A percentile compares a stretch with the other conserved stretches of the same genome.
phyloP scores from a whole-genome alignment of 768 basidiomycete genomes.

The Strobilomyces echinocephalus region DNA sequence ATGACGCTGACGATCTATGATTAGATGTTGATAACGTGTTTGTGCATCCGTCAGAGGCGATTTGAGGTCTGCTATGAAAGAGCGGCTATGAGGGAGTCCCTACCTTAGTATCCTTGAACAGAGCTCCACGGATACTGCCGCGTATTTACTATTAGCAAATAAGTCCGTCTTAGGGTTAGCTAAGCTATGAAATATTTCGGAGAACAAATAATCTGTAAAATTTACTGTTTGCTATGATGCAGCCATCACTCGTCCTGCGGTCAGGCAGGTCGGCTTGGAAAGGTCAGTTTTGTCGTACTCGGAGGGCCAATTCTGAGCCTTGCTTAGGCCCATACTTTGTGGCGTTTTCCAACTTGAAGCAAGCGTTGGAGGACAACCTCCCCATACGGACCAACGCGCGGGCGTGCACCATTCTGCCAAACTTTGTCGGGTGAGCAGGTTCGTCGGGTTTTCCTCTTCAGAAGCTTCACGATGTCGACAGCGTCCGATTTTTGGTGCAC shows the following conservation, averaged over 20 bases:
- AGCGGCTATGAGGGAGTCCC: no score
- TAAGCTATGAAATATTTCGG: not conserved
- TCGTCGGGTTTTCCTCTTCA: not conserved
- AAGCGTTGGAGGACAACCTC: conserved; percentile 75
- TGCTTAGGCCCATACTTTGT: conserved; percentile 86
- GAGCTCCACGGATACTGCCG: no score
- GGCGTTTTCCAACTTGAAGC: conserved; percentile 81
- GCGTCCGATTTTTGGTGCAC: conserved; percentile 87
- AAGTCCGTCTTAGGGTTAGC: not conserved
- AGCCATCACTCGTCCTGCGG: conserved; percentile 52
- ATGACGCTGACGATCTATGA: not conserved
- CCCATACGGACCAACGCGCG: conserved; percentile 86
- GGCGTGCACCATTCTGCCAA: conserved; percentile 89
- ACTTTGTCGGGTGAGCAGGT: conserved; percentile 81
- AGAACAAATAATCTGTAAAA: not conserved
- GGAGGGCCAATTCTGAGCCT: not conserved
- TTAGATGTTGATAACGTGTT: not conserved
- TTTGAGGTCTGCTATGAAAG: not conserved
- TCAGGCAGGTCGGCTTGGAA: conserved; percentile 84
- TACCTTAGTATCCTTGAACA: no score
- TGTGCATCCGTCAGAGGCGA: no score
- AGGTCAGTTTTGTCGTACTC: conserved; percentile 37
- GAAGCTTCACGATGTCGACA: conserved; percentile 26
- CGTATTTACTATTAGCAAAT: no score
- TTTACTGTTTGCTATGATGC: conserved; percentile 39